Evolutionary conservation across 2,329 filamentous ascomycete species (phyloP), one percentile per base, ranked within the genome.

Genomic region (Curvularia spicifera): DNA sequence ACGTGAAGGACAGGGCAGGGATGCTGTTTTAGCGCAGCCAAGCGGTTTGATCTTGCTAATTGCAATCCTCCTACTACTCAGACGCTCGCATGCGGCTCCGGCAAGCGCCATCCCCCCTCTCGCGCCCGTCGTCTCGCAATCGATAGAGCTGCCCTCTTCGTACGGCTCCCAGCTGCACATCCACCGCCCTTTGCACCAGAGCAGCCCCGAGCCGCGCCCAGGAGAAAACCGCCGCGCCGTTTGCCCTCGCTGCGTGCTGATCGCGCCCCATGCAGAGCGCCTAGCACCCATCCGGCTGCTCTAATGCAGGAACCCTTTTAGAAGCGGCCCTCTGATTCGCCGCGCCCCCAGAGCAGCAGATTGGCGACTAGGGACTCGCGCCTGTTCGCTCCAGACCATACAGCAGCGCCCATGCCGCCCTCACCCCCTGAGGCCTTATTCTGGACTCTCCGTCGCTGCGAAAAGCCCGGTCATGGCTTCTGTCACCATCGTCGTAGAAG

Each of bases 31-130:
- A 53, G 57, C 59, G 61, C 61, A 63, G 66, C 70, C 69, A 70
- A 68, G 39, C 60, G 65, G 68, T 71, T 71, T 69, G 67, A 68
- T 56, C 50, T 63, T 57, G 58, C 53, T 58, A 51, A 61, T 63
- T 64, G 59, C 53, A 54, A 24, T 24, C 22, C 5, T 55, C 53
- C 53, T 12, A 31, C 53, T 12, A 31, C 29, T 20, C 44, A 40
- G 24, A 49, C 42, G 26, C 45, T 28, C 31, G 9, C 31, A n/a
- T 26, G 20, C 45, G 8, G 20, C 53, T 15, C 37, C 10, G 37
- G 37, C 42, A 4, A 46, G 13, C 40, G 42, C 28, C 33, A 51
- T 29, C 29, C 42, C 55, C 28, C 18, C 33, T 37, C 26, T 40
- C 29, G 29, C 26, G 40, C 24, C 40, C 46, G 24, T 37, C 35